Evolutionary conservation across 768 basidiomycete species (phyloP), one percentile per base, ranked within the genome.

Genomic region (Suillus placidus): DNA sequence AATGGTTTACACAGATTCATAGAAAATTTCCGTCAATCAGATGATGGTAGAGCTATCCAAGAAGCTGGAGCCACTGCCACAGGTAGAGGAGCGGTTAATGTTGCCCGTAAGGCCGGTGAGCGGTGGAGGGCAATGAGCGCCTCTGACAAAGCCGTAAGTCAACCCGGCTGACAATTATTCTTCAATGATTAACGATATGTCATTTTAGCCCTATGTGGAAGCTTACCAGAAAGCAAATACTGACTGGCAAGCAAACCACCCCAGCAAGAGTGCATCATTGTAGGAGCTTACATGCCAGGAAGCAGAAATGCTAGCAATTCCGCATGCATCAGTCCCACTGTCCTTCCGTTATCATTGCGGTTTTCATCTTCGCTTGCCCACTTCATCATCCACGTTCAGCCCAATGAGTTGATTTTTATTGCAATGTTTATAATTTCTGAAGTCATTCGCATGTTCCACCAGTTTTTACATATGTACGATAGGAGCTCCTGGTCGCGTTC

Each of bases 111-210:
- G 16, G 73, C 72, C 26, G 79, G 43, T 18, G 62, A 45, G 6
- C 71, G 68, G 16, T 81, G 80, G 80, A 71, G 65, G 18, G 68
- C 69, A 34, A 68, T 81, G 75, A 70, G 76, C 8, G 14, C 54
- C 2, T 71, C 70, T n/a, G 78, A 79, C 63, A 79, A 77, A 66
- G 68, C 70, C 9, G 80, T 78, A 43, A 38, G 73, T 65, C 49
- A 42, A 52, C 7, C 12, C 10, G 18, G 20, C 6, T 40, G 26
- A 38, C 18, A 35, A 60, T 32, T 9, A 18, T 34, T 34, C 4
- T 14, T 23, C 3, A 12, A 30, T 47, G 26, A 23, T 35, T 47
- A 18, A 23, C 37, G 30, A 47, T 8, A 38, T 23, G 34, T 54
- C 34, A 8, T n/a, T 26, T 32, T 40, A 66, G 66, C 66, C 66